Evolutionary conservation across 805 yeast species (phyloP).

Genomic region (Kuraishia borneana): DNA sequence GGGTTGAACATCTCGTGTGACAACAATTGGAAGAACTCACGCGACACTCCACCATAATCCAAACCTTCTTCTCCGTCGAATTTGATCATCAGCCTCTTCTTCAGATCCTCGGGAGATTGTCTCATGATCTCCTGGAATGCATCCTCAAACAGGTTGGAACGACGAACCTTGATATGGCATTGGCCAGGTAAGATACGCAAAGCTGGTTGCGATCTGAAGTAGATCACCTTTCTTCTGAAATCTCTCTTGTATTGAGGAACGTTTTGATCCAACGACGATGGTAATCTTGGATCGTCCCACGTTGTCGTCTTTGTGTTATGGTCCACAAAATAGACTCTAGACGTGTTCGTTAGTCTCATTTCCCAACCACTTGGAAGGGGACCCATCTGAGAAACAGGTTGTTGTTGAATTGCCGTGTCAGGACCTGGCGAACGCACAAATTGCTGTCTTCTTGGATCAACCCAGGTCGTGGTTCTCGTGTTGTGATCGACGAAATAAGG

Average conservation of each 20-base stretch:
- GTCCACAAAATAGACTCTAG: slow-evolving; percentile 96
- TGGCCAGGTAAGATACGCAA: slow-evolving; percentile 95
- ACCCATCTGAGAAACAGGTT: slow-evolving; percentile 94
- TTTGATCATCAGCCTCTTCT: slow-evolving; percentile 95
- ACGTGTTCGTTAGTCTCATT: slow-evolving; percentile 97
- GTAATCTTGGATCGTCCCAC: slow-evolving; percentile 99
- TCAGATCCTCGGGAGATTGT: slow-evolving; percentile 96
- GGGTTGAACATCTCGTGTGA: slow-evolving; percentile 99
- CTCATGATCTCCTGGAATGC: slow-evolving; percentile 98
- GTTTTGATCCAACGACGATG: slow-evolving; percentile 93
- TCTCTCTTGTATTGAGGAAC: slow-evolving; percentile 99
- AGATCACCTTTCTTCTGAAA: slow-evolving; percentile 92
- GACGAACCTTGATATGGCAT: slow-evolving; percentile 94
- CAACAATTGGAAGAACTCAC: slow-evolving; percentile 92
- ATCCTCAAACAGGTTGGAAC: slow-evolving; percentile 94
- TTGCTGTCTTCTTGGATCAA: slow-evolving; percentile 98
- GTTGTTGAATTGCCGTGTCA: slow-evolving; percentile 89
- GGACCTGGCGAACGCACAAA: slow-evolving; percentile 92
- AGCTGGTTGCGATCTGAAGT: slow-evolving; percentile 97
- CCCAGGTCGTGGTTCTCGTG: slow-evolving; percentile 99
- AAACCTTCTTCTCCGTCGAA: slow-evolving; percentile 99
- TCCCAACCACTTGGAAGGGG: slow-evolving; percentile 99
- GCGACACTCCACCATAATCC: slow-evolving; percentile 98
- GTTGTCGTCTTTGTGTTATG: slow-evolving; percentile 99
- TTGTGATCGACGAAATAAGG: slow-evolving; percentile 98